These are phyloP conservation scores for Linnemannia hyalina DNA, from an alignment of 192 early-diverging fungal genomes.

Conservation along the genomic window DNA sequence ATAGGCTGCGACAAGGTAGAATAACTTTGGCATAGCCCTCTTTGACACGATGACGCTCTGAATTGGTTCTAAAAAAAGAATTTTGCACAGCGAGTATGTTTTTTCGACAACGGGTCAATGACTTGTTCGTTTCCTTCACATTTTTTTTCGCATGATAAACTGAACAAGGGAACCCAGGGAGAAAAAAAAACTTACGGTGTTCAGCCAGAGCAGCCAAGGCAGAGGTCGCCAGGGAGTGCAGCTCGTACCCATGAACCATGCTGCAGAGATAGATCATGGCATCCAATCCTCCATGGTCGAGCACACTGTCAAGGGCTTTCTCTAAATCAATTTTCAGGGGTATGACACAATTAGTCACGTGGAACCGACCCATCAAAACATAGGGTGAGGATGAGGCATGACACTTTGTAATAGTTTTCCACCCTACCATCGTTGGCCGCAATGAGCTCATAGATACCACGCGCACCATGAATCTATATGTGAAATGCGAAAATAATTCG, in stretches of 20 bases:
- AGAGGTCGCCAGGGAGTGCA: slow-evolving; percentile 63
- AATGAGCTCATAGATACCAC: slow-evolving; percentile 67
- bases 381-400: neutral
- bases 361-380: neutral
- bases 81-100: neutral
- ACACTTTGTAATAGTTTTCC: neutral
- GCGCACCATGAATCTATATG: slow-evolving; percentile 47
- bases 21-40: slow-evolving; percentile 60
- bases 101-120: neutral
- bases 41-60: slow-evolving; percentile 65
- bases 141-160: neutral
- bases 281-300: slow-evolving; percentile 68
- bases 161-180: neutral
- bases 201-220: slow-evolving; percentile 64
- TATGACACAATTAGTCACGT: neutral
- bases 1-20: slow-evolving; percentile 50
- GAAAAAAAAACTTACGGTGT: slow-evolving; percentile 51
- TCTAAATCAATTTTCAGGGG: slow-evolving; percentile 42
- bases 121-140: neutral
- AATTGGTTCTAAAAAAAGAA: slow-evolving; percentile 56
- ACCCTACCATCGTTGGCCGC: slow-evolving; percentile 65
- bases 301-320: slow-evolving; percentile 57
- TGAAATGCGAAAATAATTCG: neutral
- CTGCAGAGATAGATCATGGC: slow-evolving; percentile 66
- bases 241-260: slow-evolving; percentile 45